Evolutionary conservation across 495 filamentous ascomycete species (phyloP).

Genomic region (Sabuloglossum arenarium): DNA sequence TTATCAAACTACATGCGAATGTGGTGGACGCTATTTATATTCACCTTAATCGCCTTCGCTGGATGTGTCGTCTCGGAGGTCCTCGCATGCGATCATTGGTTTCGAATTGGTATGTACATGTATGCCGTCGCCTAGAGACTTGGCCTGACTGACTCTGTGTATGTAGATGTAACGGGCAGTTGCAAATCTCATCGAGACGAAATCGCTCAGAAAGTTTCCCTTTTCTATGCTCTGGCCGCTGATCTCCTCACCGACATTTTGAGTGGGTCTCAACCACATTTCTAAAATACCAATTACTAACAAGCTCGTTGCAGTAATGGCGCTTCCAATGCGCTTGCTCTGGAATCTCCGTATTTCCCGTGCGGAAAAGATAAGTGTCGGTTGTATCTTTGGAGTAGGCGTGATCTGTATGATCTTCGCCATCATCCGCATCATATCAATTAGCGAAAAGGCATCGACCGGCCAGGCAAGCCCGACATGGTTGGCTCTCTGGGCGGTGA

Average conservation of each 20-base stretch:
- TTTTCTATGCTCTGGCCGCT: slow-evolving; percentile 22
- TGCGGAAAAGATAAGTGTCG: slow-evolving; percentile 10
- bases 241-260: slow-evolving; percentile 26
- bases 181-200: slow-evolving; percentile 17
- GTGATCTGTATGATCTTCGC: slow-evolving; percentile 11
- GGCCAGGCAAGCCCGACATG: slow-evolving; percentile 10
- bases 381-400: slow-evolving; percentile 10
- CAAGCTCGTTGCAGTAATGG: slow-evolving; percentile 9
- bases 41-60: slow-evolving; percentile 18
- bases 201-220: slow-evolving; percentile 17
- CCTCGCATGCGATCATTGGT: slow-evolving; percentile 21
- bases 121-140: neutral
- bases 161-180: slow-evolving; percentile 7
- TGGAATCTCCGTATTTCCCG: slow-evolving; percentile 7
- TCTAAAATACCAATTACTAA: neutral
- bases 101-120: slow-evolving; percentile 15
- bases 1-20: slow-evolving; percentile 12
- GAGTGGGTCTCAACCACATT: slow-evolving; percentile 11
- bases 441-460: slow-evolving; percentile 4
- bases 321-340: slow-evolving; percentile 10
- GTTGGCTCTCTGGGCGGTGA: slow-evolving; percentile 10
- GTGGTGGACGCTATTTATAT: slow-evolving; percentile 21
- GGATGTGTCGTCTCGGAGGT: slow-evolving; percentile 20
- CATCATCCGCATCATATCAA: slow-evolving; percentile 10
- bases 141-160: neutral